phyloP scores from a whole-genome alignment of 1,139 yeast genomes.

The Blastobotrys aristatus region DNA sequence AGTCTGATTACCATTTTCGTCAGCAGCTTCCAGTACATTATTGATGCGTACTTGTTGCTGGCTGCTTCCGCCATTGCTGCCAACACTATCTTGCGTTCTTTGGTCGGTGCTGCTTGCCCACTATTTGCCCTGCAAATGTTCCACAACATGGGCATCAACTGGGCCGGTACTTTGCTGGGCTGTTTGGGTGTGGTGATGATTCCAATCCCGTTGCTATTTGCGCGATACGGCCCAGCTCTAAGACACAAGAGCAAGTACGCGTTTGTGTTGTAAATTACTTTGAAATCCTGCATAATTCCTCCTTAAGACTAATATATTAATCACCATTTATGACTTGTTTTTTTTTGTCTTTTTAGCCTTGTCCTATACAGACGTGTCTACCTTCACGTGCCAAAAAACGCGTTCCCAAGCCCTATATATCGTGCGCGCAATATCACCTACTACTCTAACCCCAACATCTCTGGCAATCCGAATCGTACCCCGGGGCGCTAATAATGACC shows the following conservation, averaged over 20 bases:
- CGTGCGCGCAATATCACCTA: no score
- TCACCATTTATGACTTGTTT: no score
- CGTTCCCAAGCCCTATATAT: no score
- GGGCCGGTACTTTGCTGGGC: constrained; percentile 81
- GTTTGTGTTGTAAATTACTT: constrained; percentile 5
- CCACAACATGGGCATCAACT: constrained; percentile 62
- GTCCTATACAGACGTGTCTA: no score
- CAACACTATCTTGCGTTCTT: constrained; percentile 77
- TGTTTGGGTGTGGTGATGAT: constrained; percentile 55
- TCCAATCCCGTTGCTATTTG: constrained; percentile 75
- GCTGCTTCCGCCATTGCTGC: constrained; percentile 93
- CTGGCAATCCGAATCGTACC: no score
- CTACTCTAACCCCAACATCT: no score
- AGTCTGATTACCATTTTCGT: constrained; percentile 74
- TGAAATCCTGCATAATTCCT: no score
- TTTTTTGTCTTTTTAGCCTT: no score
- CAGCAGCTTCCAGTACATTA: constrained; percentile 72
- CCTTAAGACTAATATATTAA: no score
- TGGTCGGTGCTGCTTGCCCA: constrained; percentile 73
- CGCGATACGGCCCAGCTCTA: constrained; percentile 55
- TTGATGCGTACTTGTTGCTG: constrained; percentile 69
- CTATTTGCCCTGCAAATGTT: constrained; percentile 76
- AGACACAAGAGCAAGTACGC: constrained; percentile 27
- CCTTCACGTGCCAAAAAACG: no score
- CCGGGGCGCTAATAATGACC: no score